These are phyloP conservation scores for Colletotrichum musae DNA, from an alignment of 2,329 filamentous ascomycete species.

Conservation along the genomic window DNA sequence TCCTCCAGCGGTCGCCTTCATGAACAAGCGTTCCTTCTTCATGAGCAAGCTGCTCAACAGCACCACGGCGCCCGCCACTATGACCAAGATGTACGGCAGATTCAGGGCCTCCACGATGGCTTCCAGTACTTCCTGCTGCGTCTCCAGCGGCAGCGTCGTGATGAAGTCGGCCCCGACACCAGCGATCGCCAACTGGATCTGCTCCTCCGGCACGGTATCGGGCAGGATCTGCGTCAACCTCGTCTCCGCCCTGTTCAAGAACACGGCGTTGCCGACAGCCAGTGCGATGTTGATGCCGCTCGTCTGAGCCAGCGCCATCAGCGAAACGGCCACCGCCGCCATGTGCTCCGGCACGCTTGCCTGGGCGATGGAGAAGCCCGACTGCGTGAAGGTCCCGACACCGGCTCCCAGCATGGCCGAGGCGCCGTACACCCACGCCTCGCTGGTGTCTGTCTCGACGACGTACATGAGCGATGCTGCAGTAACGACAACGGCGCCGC, in stretches of 20 bases:
- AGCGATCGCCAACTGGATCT: conserved; percentile 46
- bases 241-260: conserved; percentile 49
- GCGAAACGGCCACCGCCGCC: conserved; percentile 24
- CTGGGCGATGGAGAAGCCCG: conserved; percentile 46
- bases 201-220: conserved; percentile 42
- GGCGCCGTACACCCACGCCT: conserved; percentile 49
- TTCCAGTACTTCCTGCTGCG: conserved; percentile 42
- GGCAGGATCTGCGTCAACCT: conserved; percentile 45
- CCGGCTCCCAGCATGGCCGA: conserved; percentile 58
- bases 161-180: conserved; percentile 38
- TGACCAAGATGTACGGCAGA: conserved; percentile 44
- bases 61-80: conserved; percentile 56
- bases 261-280: conserved; percentile 44
- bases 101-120: conserved; percentile 46
- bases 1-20: conserved; percentile 15
- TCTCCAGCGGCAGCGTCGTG: conserved; percentile 35
- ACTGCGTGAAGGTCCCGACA: conserved; percentile 50
- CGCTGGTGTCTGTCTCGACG: conserved; percentile 44
- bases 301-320: conserved; percentile 34
- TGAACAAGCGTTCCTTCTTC: conserved; percentile 39
- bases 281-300: conserved; percentile 38
- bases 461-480: conserved; percentile 54
- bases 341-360: conserved; percentile 20
- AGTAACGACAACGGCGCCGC: conserved; percentile 51
- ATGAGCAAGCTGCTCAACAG: conserved; percentile 42